phyloP scores from a whole-genome alignment of 208 protist genomes.

The Trypanosoma avium region DNA sequence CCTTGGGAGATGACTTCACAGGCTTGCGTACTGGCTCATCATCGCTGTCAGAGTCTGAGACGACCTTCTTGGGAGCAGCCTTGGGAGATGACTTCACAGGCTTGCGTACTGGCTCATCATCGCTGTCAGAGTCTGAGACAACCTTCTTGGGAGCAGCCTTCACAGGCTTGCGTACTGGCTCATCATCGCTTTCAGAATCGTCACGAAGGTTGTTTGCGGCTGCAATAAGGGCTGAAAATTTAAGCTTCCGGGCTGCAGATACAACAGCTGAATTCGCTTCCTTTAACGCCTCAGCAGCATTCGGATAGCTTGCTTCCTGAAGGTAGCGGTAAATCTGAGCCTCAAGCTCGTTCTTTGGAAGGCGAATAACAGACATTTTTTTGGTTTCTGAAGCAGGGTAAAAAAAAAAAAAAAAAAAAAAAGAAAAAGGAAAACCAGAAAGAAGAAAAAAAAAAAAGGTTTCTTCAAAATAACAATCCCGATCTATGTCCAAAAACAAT shows the following conservation, averaged over 20 bases:
- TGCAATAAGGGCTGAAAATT: constrained; percentile 52
- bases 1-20: constrained; percentile 59
- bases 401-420: constrained; percentile 3
- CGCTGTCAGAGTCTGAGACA: constrained; percentile 34
- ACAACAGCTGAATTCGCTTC: constrained; percentile 65
- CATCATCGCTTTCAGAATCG: constrained; percentile 49
- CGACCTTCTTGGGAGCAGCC: constrained; percentile 35
- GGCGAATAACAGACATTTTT: constrained; percentile 35
- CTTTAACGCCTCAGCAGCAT: constrained; percentile 71
- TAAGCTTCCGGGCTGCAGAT: constrained; percentile 44
- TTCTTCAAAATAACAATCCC: too few species aligned
- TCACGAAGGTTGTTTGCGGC: constrained; percentile 23
- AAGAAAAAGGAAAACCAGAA: not conserved
- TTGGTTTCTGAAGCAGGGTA: not conserved
- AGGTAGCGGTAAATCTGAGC: constrained; percentile 88
- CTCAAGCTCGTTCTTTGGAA: constrained; percentile 80
- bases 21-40: constrained; percentile 69
- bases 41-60: constrained; percentile 39
- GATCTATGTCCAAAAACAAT: too few species aligned
- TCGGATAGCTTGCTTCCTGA: constrained; percentile 61
- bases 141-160: constrained; percentile 36
- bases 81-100: constrained; percentile 65
- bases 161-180: constrained; percentile 53
- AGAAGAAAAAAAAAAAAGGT: constrained; percentile 1
- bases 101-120: constrained; percentile 66